phyloP scores from a whole-genome alignment of 208 protist genomes.

The Acanthamoeba quina region DNA sequence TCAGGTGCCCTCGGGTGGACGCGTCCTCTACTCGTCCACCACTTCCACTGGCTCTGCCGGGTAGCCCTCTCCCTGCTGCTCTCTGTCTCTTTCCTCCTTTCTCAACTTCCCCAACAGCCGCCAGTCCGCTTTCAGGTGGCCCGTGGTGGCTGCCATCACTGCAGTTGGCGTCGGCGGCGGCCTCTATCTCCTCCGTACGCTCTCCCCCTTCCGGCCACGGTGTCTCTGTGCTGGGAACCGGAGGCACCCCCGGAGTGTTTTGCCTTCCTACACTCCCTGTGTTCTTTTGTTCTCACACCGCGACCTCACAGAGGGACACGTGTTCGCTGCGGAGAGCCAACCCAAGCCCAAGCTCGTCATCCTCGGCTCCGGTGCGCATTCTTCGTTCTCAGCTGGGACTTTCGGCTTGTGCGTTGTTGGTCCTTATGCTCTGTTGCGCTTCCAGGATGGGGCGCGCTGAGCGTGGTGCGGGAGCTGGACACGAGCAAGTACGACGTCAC shows the following conservation, averaged over 20 bases:
- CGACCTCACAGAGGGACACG: slow-evolving; percentile 53
- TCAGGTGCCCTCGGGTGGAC: background rate
- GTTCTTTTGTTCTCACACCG: background rate
- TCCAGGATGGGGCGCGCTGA: slow-evolving; percentile 30
- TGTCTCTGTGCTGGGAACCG: background rate
- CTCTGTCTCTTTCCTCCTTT: background rate
- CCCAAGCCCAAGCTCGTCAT: slow-evolving; percentile 50
- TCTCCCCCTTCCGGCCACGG: background rate
- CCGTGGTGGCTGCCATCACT: slow-evolving; percentile 3
- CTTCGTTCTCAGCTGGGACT: background rate
- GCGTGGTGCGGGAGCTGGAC: slow-evolving; percentile 2
- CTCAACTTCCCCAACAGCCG: background rate
- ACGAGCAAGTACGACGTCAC: slow-evolving; percentile 41
- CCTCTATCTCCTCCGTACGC: slow-evolving; percentile 39
- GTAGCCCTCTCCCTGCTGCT: background rate
- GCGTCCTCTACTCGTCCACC: background rate
- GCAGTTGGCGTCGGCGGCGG: slow-evolving; percentile 21
- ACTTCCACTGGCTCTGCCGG: background rate
- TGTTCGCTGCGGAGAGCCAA: slow-evolving; percentile 35
- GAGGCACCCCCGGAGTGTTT: background rate
- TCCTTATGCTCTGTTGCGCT: background rate
- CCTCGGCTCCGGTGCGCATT: slow-evolving; percentile 18
- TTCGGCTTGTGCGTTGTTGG: background rate
- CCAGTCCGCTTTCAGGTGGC: background rate
- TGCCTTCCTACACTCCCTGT: background rate